These are phyloP conservation scores for Ophiostoma sp. DNA, from an alignment of 2,329 filamentous ascomycete genomes.

Conservation along the genomic window DNA sequence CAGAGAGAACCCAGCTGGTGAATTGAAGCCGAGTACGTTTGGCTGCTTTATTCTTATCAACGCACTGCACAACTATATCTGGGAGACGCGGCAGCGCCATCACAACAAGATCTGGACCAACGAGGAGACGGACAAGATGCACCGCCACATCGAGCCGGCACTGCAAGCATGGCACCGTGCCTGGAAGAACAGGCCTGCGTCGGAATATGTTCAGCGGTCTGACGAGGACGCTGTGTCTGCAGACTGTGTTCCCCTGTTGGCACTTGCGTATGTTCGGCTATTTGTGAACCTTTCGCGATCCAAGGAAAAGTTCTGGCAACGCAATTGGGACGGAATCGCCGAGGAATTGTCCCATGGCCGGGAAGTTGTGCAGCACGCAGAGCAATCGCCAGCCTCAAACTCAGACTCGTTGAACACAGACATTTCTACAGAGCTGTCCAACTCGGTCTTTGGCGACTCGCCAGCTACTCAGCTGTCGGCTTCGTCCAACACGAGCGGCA, in stretches of 20 bases:
- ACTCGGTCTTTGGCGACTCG: conserved; percentile 36
- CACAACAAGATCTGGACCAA: conserved; percentile 84
- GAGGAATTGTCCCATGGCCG: conserved; percentile 75
- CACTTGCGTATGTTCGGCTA: conserved; percentile 84
- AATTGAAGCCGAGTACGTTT: conserved; percentile 80
- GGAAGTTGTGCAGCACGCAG: conserved; percentile 69
- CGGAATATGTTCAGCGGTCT: conserved; percentile 47
- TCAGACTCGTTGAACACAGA: conserved; percentile 42
- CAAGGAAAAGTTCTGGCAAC: conserved; percentile 90
- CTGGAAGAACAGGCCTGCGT: conserved; percentile 59
- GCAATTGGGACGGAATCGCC: conserved; percentile 87
- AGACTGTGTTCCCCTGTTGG: conserved; percentile 83
- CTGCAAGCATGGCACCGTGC: conserved; percentile 90
- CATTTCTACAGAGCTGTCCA: conserved; percentile 44
- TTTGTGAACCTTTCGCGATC: conserved; percentile 90
- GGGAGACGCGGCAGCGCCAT: conserved; percentile 90
- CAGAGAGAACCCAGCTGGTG: conserved; percentile 46
- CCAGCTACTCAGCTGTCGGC: not conserved
- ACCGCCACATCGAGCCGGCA: conserved; percentile 88
- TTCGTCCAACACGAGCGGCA: conserved; percentile 27
- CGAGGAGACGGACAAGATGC: conserved; percentile 92
- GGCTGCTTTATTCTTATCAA: conserved; percentile 90
- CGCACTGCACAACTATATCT: conserved; percentile 94
- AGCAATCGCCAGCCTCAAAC: conserved; percentile 53
- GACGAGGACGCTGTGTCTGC: conserved; percentile 77